A percentile compares a stretch with the other conserved stretches of the same genome.
Evolutionary conservation across 495 filamentous ascomycete genomes (phyloP).

Genomic region (Opeltia flavorubescens): DNA sequence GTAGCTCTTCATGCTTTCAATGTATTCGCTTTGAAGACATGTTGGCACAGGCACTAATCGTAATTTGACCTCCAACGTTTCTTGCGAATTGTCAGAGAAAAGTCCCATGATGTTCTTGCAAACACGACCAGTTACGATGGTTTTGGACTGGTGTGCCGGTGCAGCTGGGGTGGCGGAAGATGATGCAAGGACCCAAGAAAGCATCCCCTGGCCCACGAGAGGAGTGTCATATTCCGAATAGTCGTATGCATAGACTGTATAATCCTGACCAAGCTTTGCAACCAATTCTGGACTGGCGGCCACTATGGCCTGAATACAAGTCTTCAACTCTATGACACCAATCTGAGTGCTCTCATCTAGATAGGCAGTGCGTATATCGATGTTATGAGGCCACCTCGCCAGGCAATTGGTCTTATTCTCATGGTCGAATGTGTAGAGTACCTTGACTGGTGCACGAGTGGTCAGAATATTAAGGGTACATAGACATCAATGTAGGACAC

Average conservation of each 20-base stretch:
- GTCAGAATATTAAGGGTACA: neutral
- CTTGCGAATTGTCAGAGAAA: conserved; percentile 68
- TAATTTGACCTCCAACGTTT: conserved; percentile 89
- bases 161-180: conserved; percentile 39
- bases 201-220: conserved; percentile 88
- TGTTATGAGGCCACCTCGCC: conserved; percentile 70
- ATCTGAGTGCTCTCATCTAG: conserved; percentile 67
- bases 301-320: conserved; percentile 78
- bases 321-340: conserved; percentile 79
- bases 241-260: conserved; percentile 91
- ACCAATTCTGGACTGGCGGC: conserved; percentile 79
- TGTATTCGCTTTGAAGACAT: conserved; percentile 53
- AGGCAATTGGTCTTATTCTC: conserved; percentile 82
- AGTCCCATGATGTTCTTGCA: conserved; percentile 71
- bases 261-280: conserved; percentile 72
- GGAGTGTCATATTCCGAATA: conserved; percentile 90
- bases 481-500: conserved; percentile 8
- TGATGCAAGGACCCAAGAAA: conserved; percentile 70
- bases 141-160: conserved; percentile 44
- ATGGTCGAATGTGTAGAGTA: conserved; percentile 91
- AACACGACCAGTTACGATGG: conserved; percentile 81
- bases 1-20: conserved; percentile 48
- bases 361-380: conserved; percentile 64
- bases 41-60: conserved; percentile 73
- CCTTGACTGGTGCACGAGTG: conserved; percentile 52